Evolutionary conservation across 2,329 filamentous ascomycete species (phyloP).

Genomic region (Colletotrichum sp.): DNA sequence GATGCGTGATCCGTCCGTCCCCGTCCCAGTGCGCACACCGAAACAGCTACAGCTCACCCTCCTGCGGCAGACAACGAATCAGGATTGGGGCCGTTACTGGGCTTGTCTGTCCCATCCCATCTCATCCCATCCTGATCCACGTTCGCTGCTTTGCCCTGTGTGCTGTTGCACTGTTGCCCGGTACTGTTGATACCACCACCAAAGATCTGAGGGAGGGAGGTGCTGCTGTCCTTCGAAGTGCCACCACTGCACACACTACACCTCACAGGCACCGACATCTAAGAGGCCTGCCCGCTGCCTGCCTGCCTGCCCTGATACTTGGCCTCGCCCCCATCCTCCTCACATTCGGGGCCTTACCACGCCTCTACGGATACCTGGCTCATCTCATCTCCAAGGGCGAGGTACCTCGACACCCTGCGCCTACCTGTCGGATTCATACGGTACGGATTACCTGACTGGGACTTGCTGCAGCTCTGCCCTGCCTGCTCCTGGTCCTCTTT

Average conservation of each 20-base stretch:
- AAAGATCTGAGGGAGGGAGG: neutral
- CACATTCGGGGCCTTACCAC: neutral
- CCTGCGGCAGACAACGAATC: constrained; percentile 38
- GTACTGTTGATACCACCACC: neutral
- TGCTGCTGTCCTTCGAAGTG: neutral
- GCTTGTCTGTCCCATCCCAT: constrained; percentile 27
- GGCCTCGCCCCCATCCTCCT: neutral
- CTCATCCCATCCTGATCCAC: neutral
- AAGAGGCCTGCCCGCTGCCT: neutral
- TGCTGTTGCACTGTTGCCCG: neutral
- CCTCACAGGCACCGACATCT: neutral
- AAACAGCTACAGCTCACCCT: constrained; percentile 30
- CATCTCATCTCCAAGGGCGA: neutral
- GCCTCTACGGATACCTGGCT: neutral
- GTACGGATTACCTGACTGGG: constrained; percentile 7
- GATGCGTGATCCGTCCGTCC: constrained; percentile 34
- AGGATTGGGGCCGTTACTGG: constrained; percentile 28
- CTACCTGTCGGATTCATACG: constrained; percentile 4
- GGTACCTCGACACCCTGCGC: neutral
- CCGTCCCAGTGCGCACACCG: constrained; percentile 28
- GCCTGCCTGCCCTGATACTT: neutral
- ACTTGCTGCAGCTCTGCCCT: neutral
- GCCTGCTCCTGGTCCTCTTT: neutral
- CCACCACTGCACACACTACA: neutral
- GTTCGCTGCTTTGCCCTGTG: neutral